Conservation (phyloP, 768 basidiomycete species). For the Boletus rex-veris region DNA sequence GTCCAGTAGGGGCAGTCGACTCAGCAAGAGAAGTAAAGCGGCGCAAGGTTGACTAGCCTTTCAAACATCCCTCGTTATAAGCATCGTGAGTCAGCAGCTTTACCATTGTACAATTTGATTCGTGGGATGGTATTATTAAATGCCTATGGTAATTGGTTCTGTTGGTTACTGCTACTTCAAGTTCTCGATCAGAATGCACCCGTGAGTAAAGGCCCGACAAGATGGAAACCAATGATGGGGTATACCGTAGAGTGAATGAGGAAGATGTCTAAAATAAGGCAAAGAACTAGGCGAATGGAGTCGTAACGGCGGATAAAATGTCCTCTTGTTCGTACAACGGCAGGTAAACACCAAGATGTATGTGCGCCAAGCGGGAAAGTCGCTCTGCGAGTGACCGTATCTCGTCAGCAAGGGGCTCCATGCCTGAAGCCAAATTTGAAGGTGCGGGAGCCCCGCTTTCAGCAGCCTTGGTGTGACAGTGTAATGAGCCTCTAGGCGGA, state of each 20-base stretch:
- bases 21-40: constrained; percentile 18
- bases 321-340: constrained; percentile 72
- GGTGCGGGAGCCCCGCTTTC: constrained; percentile 16
- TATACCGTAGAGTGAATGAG: constrained; percentile 22
- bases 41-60: constrained; percentile 15
- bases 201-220: constrained; percentile 23
- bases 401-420: constrained; percentile 72
- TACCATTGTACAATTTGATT: background rate
- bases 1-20: constrained; percentile 12
- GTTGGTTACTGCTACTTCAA: constrained; percentile 27
- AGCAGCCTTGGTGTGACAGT: constrained; percentile 28
- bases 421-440: constrained; percentile 45
- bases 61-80: background rate
- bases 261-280: constrained; percentile 23
- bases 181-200: constrained; percentile 25
- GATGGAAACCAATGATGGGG: constrained; percentile 28
- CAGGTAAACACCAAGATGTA: constrained; percentile 74
- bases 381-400: constrained; percentile 62
- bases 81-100: background rate
- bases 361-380: constrained; percentile 65
- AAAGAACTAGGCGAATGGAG: constrained; percentile 14
- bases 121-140: constrained; percentile 23
- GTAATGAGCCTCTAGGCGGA: constrained; percentile 41
- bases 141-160: constrained; percentile 29
- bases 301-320: constrained; percentile 23